Base-by-base conservation (phyloP, 2,329 filamentous ascomycete species). In the Colletotrichum musae region DNA sequence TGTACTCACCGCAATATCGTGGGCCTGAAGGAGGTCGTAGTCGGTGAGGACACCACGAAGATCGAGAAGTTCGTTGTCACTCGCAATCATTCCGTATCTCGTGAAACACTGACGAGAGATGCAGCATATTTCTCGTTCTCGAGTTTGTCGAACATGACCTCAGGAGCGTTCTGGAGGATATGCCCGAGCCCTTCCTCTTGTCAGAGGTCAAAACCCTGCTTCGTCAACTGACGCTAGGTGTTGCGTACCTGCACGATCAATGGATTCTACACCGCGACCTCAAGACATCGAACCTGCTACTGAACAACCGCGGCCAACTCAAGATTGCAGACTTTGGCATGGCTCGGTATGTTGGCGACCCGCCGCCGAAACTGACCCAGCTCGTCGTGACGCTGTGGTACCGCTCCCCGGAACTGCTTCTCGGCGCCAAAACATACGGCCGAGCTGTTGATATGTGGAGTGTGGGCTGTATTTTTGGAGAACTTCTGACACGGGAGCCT, bases 321-420 rank as follows among this genome's bases (percentile, higher is more conserved):
- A 98, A 98, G 81, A 92, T 99, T 72, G 96, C 96, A 70, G 96
- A 99, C 81, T 99, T 99, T 78, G 96, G 96, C 79, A 98, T 99
- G 94, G 95, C 96, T 4, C 89, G 96, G 32, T 96, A 96, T 82
- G 93, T 93, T 64, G 93, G 93, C 58, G 90, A 94, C 74, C 94
- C 95, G 4, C 86, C 91, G 0, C 87, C 91, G 1, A 92, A 93
- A 71, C 87, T 98, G 70, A 98, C 96, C 2, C 93, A 95, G 77
- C 89, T 98, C 54, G 96, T 99, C 71, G 95, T 98, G 18, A 99
- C 96, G 6, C 88, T 99, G 6, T 99, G 96, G 96, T 99, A 99
- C 80, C 93, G 96, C 65, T 88, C 93, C 0, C 96, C 96, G 0
- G 96, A 98, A 81, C 88, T 98, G 12, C 87, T 99, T 2, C 89